Conservation (phyloP, 2,329 filamentous ascomycete species). For the Pseudogymnoascus destructans region DNA sequence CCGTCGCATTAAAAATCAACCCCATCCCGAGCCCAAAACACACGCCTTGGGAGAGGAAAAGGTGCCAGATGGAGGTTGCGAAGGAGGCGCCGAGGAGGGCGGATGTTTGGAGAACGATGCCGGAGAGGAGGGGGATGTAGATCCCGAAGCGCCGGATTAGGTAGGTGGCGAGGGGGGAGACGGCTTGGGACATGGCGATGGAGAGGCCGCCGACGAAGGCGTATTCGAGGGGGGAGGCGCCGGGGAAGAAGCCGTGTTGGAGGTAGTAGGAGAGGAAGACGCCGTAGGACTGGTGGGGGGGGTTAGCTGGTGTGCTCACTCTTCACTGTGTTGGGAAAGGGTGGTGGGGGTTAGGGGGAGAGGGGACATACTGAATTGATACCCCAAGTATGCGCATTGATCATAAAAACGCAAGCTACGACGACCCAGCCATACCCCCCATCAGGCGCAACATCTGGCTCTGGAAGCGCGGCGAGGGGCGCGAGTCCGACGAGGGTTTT, state of each 20-base stretch:
- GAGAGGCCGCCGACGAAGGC: conserved; percentile 61
- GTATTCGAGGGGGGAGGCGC: conserved; percentile 45
- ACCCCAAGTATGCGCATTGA: conserved; percentile 21
- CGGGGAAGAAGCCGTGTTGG: conserved; percentile 35
- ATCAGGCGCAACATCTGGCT: conserved; percentile 26
- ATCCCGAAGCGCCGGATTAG: conserved; percentile 49
- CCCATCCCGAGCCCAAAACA: conserved; percentile 64
- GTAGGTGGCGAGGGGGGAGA: conserved; percentile 46
- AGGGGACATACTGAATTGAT: conserved; percentile 28
- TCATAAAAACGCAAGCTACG: conserved; percentile 12
- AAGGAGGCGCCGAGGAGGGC: conserved; percentile 59
- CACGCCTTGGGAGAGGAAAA: conserved; percentile 60
- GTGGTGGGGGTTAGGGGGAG: not conserved
- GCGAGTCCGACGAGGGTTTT: not conserved
- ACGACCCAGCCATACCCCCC: conserved; percentile 34
- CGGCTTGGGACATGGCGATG: conserved; percentile 48
- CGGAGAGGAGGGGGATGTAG: conserved; percentile 46
- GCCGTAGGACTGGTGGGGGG: conserved; percentile 31
- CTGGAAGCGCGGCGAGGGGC: not conserved
- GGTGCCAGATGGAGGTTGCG: conserved; percentile 53
- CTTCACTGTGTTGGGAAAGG: too few species aligned
- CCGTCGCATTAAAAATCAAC: conserved; percentile 52
- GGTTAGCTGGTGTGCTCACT: not conserved
- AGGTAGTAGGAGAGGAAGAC: conserved; percentile 46
- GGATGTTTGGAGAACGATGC: conserved; percentile 47